Conservation (phyloP, 2,329 filamentous ascomycete genomes). For the Teratosphaeriaceae sp. region DNA sequence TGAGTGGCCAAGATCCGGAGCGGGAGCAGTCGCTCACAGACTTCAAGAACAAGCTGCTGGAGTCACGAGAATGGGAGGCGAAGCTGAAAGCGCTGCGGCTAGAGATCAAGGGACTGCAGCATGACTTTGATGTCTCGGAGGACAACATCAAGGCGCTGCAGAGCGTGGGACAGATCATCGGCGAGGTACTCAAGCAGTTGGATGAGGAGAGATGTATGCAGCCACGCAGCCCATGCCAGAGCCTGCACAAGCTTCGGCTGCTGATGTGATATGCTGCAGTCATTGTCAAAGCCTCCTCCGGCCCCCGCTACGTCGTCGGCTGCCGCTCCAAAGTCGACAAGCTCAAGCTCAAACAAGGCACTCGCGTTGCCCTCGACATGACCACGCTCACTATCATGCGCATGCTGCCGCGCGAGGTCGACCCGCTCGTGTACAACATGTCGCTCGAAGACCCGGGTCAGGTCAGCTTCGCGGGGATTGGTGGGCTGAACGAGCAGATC, state of each 20-base stretch:
- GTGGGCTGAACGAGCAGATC: conserved; percentile 97
- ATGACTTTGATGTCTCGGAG: conserved; percentile 93
- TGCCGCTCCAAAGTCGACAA: conserved; percentile 99
- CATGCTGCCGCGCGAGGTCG: conserved; percentile 97
- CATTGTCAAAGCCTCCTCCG: conserved; percentile 97
- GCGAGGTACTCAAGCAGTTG: conserved; percentile 96
- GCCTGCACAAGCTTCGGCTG: not conserved
- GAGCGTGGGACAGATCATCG: conserved; percentile 98
- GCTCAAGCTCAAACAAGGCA: conserved; percentile 94
- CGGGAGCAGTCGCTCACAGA: conserved; percentile 45
- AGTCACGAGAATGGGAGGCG: conserved; percentile 97
- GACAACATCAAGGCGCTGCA: conserved; percentile 99
- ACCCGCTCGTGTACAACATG: conserved; percentile 99
- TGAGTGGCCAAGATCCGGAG: conserved; percentile 38
- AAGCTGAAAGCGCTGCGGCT: conserved; percentile 87
- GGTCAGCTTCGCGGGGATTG: conserved; percentile 95
- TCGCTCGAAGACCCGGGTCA: conserved; percentile 96
- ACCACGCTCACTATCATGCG: conserved; percentile 99
- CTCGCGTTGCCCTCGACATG: conserved; percentile 96
- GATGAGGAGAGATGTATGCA: conserved; percentile 94
- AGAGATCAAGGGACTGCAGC: conserved; percentile 93
- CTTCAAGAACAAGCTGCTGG: conserved; percentile 56
- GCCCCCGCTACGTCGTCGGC: conserved; percentile 94
- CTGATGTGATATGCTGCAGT: conserved; percentile 47
- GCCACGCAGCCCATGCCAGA: too few species aligned